Evolutionary conservation across 169 alveolate genomes (phyloP), one percentile per base, ranked within the genome.

Genomic region (Amoebophrya sp.): DNA sequence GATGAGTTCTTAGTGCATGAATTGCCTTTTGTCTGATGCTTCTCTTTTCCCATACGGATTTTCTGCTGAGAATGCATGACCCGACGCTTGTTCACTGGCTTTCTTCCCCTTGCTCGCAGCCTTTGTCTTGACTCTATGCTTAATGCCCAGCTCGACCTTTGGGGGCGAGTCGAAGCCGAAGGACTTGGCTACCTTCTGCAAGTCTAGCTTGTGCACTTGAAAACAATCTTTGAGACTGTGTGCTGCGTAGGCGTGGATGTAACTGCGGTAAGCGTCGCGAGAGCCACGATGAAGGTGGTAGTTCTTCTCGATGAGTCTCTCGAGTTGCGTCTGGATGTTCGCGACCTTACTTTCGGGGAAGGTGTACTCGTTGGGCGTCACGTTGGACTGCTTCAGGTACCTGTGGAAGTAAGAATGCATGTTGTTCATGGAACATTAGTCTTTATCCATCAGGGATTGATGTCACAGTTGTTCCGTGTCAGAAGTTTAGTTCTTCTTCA

Each of bases 221-320:
- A 98, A 99, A 90, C 98, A 97, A 91, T 98, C 99, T 94, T 65
- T 93, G 41, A 36, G 92, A 83, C 92, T 93, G 91, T 83, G 93
- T 0, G 94, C 93, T 53, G 92, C 93, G 40, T 92, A 90, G 40
- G 83, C 94, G 76, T 77, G 93, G 93, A 93, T 91, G 76, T 55
- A 55, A 55, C 92, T 89, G 89, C 91, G 40, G 41, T 89, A 83
- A 24, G 99, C 99, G 91, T 98, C 99, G 93, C 98, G 96, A 0
- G 99, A 99, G 91, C 99, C 95, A 91, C 98, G 95, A 94, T 98
- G 98, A 76, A 99, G 96, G 95, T 97, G 98, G 92, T 97, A 98
- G 96, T 98, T 98, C 94, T 98, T 98, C 93, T 98, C 99, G 40
- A 99, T 98, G 65, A 99, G 97, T 89, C 98, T 96, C 96, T 98